A percentile compares a stretch with the other conserved stretches of the same genome.
Conservation (phyloP, 768 basidiomycete species). For the Pholiota conissans region DNA sequence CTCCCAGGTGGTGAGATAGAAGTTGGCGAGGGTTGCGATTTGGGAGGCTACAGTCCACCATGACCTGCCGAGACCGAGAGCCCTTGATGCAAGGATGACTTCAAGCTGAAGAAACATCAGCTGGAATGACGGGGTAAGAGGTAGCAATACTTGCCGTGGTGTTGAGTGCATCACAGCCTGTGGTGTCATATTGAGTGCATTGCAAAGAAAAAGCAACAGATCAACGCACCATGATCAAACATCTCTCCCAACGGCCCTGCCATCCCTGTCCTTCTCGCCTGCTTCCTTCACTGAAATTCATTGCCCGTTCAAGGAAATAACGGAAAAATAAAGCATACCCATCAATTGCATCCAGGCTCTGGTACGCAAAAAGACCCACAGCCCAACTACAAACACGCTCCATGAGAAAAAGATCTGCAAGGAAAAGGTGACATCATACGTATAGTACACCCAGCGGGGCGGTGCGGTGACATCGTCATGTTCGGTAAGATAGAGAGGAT, state of each 20-base stretch:
- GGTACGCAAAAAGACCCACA: constrained; percentile 86
- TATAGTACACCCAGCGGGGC: constrained; percentile 89
- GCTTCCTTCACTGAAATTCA: constrained; percentile 58
- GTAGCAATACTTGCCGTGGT: constrained; percentile 79
- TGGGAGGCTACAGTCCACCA: constrained; percentile 98
- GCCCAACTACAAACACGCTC: constrained; percentile 62
- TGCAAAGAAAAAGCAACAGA: not conserved
- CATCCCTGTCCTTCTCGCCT: constrained; percentile 95
- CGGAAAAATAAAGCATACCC: constrained; percentile 50
- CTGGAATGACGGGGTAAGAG: too few species aligned
- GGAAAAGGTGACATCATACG: constrained; percentile 38
- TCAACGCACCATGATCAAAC: constrained; percentile 86
- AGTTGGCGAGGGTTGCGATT: constrained; percentile 72
- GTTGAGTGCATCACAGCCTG: constrained; percentile 91
- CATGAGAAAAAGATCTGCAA: not conserved
- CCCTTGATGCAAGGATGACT: constrained; percentile 77
- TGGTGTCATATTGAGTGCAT: not conserved
- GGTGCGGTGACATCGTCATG: constrained; percentile 61
- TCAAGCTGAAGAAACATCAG: constrained; percentile 61
- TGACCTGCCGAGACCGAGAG: constrained; percentile 87
- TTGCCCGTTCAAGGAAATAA: constrained; percentile 1
- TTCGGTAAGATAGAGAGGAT: constrained; percentile 73
- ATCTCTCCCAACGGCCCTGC: constrained; percentile 96
- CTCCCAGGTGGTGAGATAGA: constrained; percentile 82
- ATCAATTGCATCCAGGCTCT: constrained; percentile 87